These are phyloP conservation scores for Hysterangium stoloniferum DNA, from an alignment of 768 basidiomycete genomes.

Conservation along the genomic window DNA sequence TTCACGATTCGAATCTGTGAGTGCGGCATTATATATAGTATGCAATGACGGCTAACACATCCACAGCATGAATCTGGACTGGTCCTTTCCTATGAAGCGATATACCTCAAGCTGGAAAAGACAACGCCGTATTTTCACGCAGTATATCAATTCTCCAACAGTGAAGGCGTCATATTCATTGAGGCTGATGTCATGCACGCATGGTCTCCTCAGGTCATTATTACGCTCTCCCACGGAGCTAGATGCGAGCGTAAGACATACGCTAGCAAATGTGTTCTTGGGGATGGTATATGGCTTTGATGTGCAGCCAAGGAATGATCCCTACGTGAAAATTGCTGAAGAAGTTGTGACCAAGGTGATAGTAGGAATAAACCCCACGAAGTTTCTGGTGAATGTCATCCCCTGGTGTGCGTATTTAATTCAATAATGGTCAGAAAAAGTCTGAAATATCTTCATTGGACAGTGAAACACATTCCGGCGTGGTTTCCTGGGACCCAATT, in stretches of 20 bases:
- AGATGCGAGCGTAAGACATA: no score
- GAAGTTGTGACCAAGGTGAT: constrained; percentile 17
- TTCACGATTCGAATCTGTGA: constrained; percentile 6
- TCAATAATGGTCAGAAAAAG: background rate
- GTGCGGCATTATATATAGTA: constrained; percentile 1
- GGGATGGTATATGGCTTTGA: constrained; percentile 29
- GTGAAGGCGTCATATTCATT: background rate
- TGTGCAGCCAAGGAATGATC: constrained; percentile 25
- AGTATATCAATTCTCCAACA: background rate
- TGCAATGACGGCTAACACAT: no score
- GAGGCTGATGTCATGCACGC: background rate
- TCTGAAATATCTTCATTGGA: constrained; percentile 6
- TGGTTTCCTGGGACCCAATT: constrained; percentile 19
- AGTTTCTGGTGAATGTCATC: constrained; percentile 22
- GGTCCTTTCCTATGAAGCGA: background rate
- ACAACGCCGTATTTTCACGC: background rate
- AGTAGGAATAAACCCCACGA: constrained; percentile 23
- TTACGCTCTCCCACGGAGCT: no score
- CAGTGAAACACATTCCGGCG: constrained; percentile 15
- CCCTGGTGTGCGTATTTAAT: constrained; percentile 7
- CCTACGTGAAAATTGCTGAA: constrained; percentile 24
- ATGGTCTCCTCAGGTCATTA: no score
- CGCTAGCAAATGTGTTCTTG: no score
- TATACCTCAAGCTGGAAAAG: background rate
- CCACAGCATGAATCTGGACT: no score